phyloP scores from a whole-genome alignment of 257 asterid genomes.

The Salvia splendens region DNA sequence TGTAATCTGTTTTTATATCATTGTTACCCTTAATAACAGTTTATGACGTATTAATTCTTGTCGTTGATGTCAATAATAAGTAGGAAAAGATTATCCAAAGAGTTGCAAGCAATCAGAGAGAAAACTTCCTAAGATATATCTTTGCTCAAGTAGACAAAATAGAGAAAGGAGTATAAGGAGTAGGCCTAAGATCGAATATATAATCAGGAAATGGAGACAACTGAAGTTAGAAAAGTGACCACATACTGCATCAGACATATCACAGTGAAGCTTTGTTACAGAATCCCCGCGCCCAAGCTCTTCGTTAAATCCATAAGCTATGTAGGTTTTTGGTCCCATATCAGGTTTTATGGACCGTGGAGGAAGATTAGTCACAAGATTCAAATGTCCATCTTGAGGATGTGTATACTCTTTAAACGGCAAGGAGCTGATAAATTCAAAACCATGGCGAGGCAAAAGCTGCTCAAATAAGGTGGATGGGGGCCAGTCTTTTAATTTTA shows the following conservation, averaged over 20 bases:
- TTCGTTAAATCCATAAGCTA: constrained; percentile 46
- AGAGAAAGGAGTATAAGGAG: constrained; percentile 4
- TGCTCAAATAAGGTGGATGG: constrained; percentile 45
- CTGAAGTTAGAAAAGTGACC: constrained; percentile 6
- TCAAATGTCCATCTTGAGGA: constrained; percentile 42
- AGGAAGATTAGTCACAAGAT: constrained; percentile 47
- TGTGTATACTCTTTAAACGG: constrained; percentile 55
- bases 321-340: constrained; percentile 59
- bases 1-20: not conserved
- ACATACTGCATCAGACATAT: constrained; percentile 52
- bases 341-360: constrained; percentile 42
- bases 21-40: not conserved
- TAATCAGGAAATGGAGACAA: not conserved
- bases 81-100: not conserved
- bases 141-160: not conserved
- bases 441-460: constrained; percentile 45
- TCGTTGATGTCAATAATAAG: not conserved
- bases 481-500: constrained; percentile 55
- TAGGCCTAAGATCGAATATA: not conserved
- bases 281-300: constrained; percentile 60
- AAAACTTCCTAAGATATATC: not conserved
- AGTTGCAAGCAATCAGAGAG: constrained; percentile 1
- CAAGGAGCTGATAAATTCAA: constrained; percentile 44
- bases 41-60: not conserved
- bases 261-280: constrained; percentile 52